Conservation (phyloP, 164 flowering plant species). For the Macadamia tetraphylla region DNA sequence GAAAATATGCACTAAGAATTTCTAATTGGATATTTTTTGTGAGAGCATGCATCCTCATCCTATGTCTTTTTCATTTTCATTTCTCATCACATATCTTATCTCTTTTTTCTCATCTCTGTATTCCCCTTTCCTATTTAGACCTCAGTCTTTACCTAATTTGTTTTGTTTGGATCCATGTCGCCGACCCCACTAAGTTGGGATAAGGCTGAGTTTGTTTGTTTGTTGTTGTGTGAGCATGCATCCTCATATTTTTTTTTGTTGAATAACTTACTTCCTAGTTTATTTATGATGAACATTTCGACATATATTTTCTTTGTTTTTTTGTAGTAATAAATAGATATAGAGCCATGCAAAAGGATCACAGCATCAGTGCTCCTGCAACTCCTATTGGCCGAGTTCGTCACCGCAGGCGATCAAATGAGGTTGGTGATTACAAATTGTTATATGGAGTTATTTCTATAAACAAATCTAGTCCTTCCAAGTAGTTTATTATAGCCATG, state of each 20-base stretch:
- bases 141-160: no score
- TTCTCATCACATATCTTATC: no score
- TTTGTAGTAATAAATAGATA: neutral
- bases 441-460: conserved; percentile 1
- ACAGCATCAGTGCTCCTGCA: conserved; percentile 24
- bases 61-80: neutral
- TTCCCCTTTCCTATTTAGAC: neutral
- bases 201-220: neutral
- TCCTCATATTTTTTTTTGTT: neutral
- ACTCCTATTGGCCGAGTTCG: conserved; percentile 47
- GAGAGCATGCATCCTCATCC: neutral
- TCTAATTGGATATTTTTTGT: neutral
- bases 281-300: neutral
- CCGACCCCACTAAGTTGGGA: neutral
- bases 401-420: conserved; percentile 64
- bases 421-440: conserved; percentile 38
- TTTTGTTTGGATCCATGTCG: neutral
- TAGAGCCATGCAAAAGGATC: conserved; percentile 39
- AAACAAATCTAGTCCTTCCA: neutral
- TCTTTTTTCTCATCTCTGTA: neutral
- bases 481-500: neutral
- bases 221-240: neutral
- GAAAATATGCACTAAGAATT: neutral
- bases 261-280: neutral
- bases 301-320: neutral